Conservation (phyloP, 2,329 filamentous ascomycete species). For the Tolypocladium sp. region DNA sequence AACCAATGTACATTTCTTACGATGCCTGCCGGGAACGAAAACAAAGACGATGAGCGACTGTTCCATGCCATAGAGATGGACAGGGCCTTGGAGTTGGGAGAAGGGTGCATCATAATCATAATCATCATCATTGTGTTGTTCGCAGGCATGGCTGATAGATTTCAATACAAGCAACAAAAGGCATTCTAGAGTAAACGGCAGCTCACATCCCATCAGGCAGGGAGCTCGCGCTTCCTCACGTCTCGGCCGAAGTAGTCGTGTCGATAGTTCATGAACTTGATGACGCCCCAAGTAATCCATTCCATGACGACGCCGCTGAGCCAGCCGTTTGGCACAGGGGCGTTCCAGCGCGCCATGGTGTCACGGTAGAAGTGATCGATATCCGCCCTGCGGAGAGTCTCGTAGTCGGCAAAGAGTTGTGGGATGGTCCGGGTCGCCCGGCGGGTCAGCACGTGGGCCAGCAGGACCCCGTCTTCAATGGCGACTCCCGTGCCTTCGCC, state of each 20-base stretch:
- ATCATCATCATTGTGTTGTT: neutral
- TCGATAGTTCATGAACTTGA: conserved; percentile 9
- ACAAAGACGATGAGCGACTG: neutral
- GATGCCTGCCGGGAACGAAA: neutral
- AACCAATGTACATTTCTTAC: neutral
- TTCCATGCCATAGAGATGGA: no score
- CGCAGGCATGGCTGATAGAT: neutral
- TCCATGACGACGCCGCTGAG: conserved; percentile 11
- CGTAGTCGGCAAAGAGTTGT: conserved; percentile 37
- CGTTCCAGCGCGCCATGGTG: conserved; percentile 16
- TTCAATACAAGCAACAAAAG: neutral
- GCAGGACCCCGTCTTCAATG: conserved; percentile 41
- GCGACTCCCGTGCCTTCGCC: conserved; percentile 41
- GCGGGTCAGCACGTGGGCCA: conserved; percentile 22
- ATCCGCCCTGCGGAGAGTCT: conserved; percentile 29
- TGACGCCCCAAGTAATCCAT: conserved; percentile 13
- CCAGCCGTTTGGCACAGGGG: conserved; percentile 7
- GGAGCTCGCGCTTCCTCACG: conserved; percentile 9
- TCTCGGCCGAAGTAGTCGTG: conserved; percentile 11
- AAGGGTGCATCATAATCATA: neutral
- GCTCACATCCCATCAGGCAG: neutral
- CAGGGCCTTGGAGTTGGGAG: neutral
- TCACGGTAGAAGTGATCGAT: conserved; percentile 36
- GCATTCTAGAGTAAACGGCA: neutral
- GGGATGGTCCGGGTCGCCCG: conserved; percentile 19